Percentiles rank a stretch among this genome's conserved stretches.
phyloP scores from a whole-genome alignment of 1,139 yeast species.

The Candida mesenterica region DNA sequence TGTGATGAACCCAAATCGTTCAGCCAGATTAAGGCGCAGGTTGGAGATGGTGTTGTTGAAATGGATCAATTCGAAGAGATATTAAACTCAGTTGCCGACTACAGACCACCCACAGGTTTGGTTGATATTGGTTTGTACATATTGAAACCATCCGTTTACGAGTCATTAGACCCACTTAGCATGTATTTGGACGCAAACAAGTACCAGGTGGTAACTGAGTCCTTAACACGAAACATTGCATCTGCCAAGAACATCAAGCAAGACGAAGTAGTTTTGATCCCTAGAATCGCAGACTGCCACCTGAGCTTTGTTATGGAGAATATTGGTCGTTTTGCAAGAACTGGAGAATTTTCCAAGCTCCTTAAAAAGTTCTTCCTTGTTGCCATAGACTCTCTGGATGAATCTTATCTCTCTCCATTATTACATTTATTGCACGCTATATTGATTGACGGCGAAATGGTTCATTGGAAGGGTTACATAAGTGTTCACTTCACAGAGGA shows the following conservation, averaged over 20 bases:
- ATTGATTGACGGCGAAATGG: slow-evolving; percentile 50
- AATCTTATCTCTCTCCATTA: slow-evolving; percentile 54
- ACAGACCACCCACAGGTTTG: slow-evolving; percentile 40
- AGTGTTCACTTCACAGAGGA: slow-evolving; percentile 48
- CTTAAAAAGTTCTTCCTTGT: slow-evolving; percentile 55
- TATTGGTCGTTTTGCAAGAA: slow-evolving; percentile 52
- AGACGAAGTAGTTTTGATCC: slow-evolving; percentile 48
- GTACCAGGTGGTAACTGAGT: slow-evolving; percentile 34
- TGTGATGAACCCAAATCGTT: slow-evolving; percentile 56
- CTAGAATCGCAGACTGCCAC: slow-evolving; percentile 30
- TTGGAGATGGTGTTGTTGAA: slow-evolving; percentile 36
- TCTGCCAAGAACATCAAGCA: slow-evolving; percentile 29
- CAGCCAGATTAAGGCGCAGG: slow-evolving; percentile 41
- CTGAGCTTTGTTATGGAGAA: slow-evolving; percentile 35
- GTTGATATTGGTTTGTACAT: slow-evolving; percentile 43
- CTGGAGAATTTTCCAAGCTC: slow-evolving; percentile 53
- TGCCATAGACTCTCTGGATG: slow-evolving; percentile 49
- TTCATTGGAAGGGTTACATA: slow-evolving; percentile 37
- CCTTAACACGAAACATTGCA: slow-evolving; percentile 27
- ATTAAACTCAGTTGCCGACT: slow-evolving; percentile 40
- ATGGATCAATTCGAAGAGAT: slow-evolving; percentile 36
- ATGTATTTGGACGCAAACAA: slow-evolving; percentile 34
- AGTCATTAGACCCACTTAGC: slow-evolving; percentile 39
- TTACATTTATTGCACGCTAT: slow-evolving; percentile 69
- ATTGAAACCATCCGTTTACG: slow-evolving; percentile 40